Conservation (phyloP, 2,329 filamentous ascomycete species). For the Tetracladium maxilliforme region DNA sequence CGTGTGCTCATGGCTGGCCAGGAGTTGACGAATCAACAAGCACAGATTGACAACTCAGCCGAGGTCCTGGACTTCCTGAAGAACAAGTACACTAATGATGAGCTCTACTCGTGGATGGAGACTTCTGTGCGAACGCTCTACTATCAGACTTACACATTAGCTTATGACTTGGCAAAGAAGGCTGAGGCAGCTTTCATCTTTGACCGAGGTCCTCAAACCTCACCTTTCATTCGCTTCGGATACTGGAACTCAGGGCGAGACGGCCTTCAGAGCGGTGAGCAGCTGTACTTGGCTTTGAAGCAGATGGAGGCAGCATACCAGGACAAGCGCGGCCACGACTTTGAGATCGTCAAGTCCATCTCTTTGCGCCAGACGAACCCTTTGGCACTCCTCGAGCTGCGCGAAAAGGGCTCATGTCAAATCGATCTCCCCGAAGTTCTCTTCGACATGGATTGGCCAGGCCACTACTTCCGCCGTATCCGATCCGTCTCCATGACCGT, state of each 20-base stretch:
- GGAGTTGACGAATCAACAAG: conserved; percentile 11
- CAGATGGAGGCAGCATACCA: conserved; percentile 11
- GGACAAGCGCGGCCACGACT: conserved; percentile 9
- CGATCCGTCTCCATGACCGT: conserved; percentile 16
- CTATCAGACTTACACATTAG: conserved; percentile 11
- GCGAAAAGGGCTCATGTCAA: conserved; percentile 6
- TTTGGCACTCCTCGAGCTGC: conserved; percentile 11
- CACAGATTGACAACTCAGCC: conserved; percentile 5
- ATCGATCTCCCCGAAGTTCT: conserved; percentile 16
- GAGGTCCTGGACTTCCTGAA: conserved; percentile 9
- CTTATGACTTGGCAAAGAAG: conserved; percentile 10
- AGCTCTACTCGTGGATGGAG: conserved; percentile 14
- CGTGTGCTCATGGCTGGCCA: conserved; percentile 5
- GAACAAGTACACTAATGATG: conserved; percentile 15
- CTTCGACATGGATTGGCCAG: conserved; percentile 23
- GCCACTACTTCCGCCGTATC: conserved; percentile 22
- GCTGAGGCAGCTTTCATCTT: conserved; percentile 12
- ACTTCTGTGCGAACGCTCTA: conserved; percentile 3
- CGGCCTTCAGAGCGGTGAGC: conserved; percentile 13
- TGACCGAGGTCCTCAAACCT: conserved; percentile 10
- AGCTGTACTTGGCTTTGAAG: conserved; percentile 11
- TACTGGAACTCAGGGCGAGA: conserved; percentile 11
- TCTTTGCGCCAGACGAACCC: conserved; percentile 15
- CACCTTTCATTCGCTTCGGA: conserved; percentile 8
- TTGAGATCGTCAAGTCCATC: conserved; percentile 14